These are phyloP conservation scores for Aspergillus chevalieri DNA, from an alignment of 2,329 filamentous ascomycete genomes.

Conservation along the genomic window DNA sequence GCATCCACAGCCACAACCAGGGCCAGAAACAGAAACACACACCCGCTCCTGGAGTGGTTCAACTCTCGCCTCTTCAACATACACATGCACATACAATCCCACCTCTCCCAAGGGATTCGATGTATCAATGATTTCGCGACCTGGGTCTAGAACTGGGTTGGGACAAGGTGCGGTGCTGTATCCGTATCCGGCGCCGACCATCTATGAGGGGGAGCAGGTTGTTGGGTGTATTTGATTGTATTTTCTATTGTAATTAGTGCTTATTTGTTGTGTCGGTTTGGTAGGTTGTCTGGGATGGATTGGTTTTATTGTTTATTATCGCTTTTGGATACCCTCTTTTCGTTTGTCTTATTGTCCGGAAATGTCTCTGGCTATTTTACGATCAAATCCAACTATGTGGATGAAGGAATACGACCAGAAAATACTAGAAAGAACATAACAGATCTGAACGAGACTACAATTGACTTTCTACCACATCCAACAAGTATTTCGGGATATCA, in stretches of 20 bases:
- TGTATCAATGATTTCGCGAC: constrained; percentile 1
- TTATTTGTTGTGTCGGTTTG: too few relatives aligned
- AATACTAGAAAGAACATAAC: too few relatives aligned
- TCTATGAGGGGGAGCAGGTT: constrained; percentile 17
- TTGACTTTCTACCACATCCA: background rate
- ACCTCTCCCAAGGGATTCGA: constrained; percentile 15
- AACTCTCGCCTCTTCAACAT: constrained; percentile 22
- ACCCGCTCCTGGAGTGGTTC: constrained; percentile 31
- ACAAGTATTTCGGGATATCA: constrained; percentile 4
- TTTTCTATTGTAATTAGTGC: too few relatives aligned
- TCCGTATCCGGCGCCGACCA: constrained; percentile 11
- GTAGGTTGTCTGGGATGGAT: too few relatives aligned
- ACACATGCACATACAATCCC: constrained; percentile 11
- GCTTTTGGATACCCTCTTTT: constrained; percentile 8
- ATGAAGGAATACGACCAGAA: too few relatives aligned
- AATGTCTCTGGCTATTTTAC: background rate
- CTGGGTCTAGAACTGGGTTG: background rate
- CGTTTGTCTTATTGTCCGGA: background rate
- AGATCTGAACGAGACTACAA: background rate
- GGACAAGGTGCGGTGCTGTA: constrained; percentile 11
- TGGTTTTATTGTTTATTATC: too few relatives aligned
- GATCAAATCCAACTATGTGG: background rate
- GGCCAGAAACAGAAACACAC: background rate
- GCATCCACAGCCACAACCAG: too few relatives aligned
- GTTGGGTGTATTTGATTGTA: too few relatives aligned